phyloP scores from a whole-genome alignment of 495 filamentous ascomycete genomes.

The Aspergillus conjunctus region DNA sequence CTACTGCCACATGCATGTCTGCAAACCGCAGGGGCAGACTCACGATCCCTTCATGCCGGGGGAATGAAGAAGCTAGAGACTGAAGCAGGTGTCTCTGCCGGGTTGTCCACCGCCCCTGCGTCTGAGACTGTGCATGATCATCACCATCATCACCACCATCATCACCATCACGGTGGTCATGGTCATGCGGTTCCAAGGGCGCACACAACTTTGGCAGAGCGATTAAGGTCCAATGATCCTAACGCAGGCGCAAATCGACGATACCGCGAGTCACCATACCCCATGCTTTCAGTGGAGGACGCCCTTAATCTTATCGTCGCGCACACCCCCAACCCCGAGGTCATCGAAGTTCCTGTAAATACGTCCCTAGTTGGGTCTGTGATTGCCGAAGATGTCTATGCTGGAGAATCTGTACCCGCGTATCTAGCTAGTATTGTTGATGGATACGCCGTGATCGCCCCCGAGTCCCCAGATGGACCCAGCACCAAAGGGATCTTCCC shows the following conservation, averaged over 20 bases:
- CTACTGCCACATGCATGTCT: constrained; percentile 90
- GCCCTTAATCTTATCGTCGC: constrained; percentile 72
- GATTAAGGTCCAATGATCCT: constrained; percentile 78
- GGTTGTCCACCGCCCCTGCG: constrained; percentile 1
- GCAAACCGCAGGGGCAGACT: constrained; percentile 83
- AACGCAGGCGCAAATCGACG: constrained; percentile 73
- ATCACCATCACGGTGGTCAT: constrained; percentile 59
- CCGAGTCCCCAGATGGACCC: constrained; percentile 47
- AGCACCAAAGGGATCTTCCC: constrained; percentile 78
- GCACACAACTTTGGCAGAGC: constrained; percentile 65
- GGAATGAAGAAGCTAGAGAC: constrained; percentile 82
- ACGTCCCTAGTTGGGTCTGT: constrained; percentile 69
- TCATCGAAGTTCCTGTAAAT: constrained; percentile 60
- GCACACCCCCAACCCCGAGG: constrained; percentile 62
- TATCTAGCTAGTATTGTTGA: constrained; percentile 97
- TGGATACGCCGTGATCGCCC: constrained; percentile 78
- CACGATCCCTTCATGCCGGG: constrained; percentile 74
- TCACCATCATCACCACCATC: constrained; percentile 51
- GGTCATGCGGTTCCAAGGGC: constrained; percentile 67
- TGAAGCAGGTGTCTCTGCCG: constrained; percentile 66
- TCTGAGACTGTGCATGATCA: constrained; percentile 23
- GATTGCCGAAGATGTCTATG: constrained; percentile 79
- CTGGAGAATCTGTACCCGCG: constrained; percentile 82
- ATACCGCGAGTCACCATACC: constrained; percentile 84
- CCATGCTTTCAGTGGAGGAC: constrained; percentile 84